Percentiles rank a stretch among this genome's conserved stretches.
phyloP scores from a whole-genome alignment of 1,284 basidiomycete species.

The Moesziomyces antarcticus region DNA sequence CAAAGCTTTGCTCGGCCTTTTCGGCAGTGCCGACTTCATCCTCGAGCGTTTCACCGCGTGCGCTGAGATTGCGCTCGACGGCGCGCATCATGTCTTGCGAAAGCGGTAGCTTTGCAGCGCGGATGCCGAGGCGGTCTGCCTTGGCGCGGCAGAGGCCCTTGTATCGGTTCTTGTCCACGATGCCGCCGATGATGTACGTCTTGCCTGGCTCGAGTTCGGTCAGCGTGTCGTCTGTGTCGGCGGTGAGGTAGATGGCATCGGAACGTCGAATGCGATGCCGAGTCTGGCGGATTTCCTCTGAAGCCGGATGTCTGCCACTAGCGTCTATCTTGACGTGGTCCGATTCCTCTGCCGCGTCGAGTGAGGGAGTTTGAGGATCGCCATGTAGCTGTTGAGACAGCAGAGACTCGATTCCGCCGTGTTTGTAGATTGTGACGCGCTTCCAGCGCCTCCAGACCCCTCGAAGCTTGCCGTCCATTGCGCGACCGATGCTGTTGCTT shows the following conservation, averaged over 20 bases:
- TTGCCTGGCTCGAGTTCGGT: slow-evolving; percentile 81
- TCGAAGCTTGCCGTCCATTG: slow-evolving; percentile 80
- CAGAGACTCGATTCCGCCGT: slow-evolving; percentile 66
- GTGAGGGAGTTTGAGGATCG: neutral
- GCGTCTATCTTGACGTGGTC: neutral
- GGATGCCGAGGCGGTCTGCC: slow-evolving; percentile 79
- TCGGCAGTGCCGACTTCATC: slow-evolving; percentile 8
- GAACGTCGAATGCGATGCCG: slow-evolving; percentile 20
- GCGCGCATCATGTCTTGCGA: slow-evolving; percentile 72
- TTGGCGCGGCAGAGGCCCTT: slow-evolving; percentile 88
- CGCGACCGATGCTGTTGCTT: slow-evolving; percentile 75
- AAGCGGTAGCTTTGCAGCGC: slow-evolving; percentile 91
- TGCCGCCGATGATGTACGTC: slow-evolving; percentile 94
- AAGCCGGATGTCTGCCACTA: slow-evolving; percentile 6
- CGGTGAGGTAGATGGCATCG: slow-evolving; percentile 89
- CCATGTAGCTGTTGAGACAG: neutral
- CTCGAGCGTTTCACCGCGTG: slow-evolving; percentile 28
- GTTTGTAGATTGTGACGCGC: slow-evolving; percentile 82
- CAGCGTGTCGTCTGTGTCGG: slow-evolving; percentile 89
- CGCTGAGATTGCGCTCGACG: slow-evolving; percentile 29
- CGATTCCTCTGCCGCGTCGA: neutral
- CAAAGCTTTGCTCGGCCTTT: slow-evolving; percentile 18
- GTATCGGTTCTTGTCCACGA: slow-evolving; percentile 95
- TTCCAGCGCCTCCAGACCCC: slow-evolving; percentile 82
- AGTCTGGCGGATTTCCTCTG: slow-evolving; percentile 16